Base-by-base conservation (phyloP, 1,139 yeast species). In the Protomyces lactucae-debilis region DNA sequence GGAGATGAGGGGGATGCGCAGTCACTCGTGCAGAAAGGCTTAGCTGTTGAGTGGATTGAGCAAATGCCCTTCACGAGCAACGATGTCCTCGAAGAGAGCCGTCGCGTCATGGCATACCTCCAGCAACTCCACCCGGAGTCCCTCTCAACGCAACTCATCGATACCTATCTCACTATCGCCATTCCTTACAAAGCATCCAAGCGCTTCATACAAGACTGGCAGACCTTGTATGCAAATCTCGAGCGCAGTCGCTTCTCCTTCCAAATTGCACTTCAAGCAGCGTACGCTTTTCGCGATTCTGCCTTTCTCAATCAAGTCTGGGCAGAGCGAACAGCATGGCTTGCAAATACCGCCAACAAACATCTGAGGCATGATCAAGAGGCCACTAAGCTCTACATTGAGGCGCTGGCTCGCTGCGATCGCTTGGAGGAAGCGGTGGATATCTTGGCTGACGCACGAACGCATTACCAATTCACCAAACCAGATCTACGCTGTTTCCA, bases 221-320 rank as follows among this genome's bases (percentile, higher is more conserved):
- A 35, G 14, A 54, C 60, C 28, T 43, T 55, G 25, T 57, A 64
- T 40, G 25, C 21, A 14, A 16, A 10, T 46, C 37, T 36, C 32
- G 35, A 39, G 16, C 52, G 65, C 8, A 43, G 54, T n/a, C 32
- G 51, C 10, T 52, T 46, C 40, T 53, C 67, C 16, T 65, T 48
- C 40, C 40, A 61, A 28, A 61, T 63, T 36, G 67, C 55, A 9
- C 51, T 65, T 28, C 37, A 57, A 23, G 67, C 67, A 2, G 61
- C 63, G 3, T 65, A 65, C 23, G 52, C 59, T 16, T 52, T 57
- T 39, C 65, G 57, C 4, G 59, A 55, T 37, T 46, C 52, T 48
- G 43, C 48, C 16, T 46, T 63, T 12, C 55, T 61, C 14, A 57
- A 52, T n/a, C 46, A 23, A 32, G 61, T 64, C 45, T 65, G 67